Conservation (phyloP, 2,329 filamentous ascomycete genomes). For the Colletotrichum sp. region DNA sequence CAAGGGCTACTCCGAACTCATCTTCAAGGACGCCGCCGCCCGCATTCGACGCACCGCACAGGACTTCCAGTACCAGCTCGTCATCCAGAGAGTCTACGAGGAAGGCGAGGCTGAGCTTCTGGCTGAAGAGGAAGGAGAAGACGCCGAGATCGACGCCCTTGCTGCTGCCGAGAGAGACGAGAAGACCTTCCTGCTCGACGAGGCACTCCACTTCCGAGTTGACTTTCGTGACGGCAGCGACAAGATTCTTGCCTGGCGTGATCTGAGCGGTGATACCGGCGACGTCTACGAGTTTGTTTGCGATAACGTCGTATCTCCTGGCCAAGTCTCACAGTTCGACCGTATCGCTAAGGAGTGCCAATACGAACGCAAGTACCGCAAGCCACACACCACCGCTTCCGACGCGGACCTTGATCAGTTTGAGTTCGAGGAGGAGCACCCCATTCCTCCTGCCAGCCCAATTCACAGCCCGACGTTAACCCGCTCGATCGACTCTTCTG, state of each 20-base stretch:
- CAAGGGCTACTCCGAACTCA: constrained; percentile 97
- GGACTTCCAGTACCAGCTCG: constrained; percentile 96
- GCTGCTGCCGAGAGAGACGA: constrained; percentile 85
- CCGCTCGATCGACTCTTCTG: constrained; percentile 60
- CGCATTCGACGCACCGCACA: constrained; percentile 92
- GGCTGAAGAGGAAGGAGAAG: constrained; percentile 86
- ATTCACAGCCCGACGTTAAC: constrained; percentile 61
- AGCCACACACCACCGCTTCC: constrained; percentile 78
- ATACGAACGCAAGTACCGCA: constrained; percentile 94
- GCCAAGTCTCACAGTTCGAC: constrained; percentile 81
- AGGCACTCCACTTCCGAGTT: constrained; percentile 84
- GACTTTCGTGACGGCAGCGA: constrained; percentile 81
- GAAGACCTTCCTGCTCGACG: constrained; percentile 95
- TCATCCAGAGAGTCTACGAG: constrained; percentile 94
- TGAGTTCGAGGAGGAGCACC: constrained; percentile 70
- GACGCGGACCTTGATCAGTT: constrained; percentile 83
- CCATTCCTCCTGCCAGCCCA: constrained; percentile 68
- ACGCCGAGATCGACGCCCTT: constrained; percentile 77
- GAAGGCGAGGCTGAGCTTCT: constrained; percentile 94
- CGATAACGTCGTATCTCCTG: constrained; percentile 71
- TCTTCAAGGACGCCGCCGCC: constrained; percentile 95
- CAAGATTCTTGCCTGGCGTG: constrained; percentile 91
- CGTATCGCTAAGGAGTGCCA: constrained; percentile 88
- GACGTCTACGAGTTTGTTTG: constrained; percentile 99
- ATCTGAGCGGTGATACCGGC: constrained; percentile 89